Evolutionary conservation across 257 asterid genomes (phyloP).

Genomic region (Nicotiana noctiflora): DNA sequence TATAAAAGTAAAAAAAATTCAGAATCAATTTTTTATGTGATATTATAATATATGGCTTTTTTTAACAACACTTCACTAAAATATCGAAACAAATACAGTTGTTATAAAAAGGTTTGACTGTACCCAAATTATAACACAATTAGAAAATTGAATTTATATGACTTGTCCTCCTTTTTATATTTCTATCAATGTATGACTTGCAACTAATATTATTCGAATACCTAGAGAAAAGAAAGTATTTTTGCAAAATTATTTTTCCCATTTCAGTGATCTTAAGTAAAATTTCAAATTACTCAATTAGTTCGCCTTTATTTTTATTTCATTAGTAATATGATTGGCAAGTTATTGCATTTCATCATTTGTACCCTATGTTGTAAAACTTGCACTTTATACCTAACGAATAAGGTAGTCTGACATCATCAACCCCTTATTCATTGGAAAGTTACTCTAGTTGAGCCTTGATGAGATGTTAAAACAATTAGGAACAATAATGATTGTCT

Average conservation of each 20-base stretch:
- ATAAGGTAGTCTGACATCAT: background rate
- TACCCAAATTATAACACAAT: too few relatives aligned
- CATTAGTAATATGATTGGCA: too few relatives aligned
- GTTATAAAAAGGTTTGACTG: too few relatives aligned
- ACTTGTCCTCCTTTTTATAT: background rate
- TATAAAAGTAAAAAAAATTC: too few relatives aligned
- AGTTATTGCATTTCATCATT: too few relatives aligned
- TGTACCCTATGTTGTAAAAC: too few relatives aligned
- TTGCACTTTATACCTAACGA: background rate
- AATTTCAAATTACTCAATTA: too few relatives aligned
- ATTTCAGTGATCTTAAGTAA: background rate
- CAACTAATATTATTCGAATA: background rate
- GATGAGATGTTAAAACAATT: background rate
- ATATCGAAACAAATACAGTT: too few relatives aligned
- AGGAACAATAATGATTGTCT: background rate
- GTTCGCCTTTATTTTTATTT: too few relatives aligned
- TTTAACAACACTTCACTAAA: too few relatives aligned
- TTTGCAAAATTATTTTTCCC: background rate
- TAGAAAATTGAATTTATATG: background rate
- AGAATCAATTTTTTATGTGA: too few relatives aligned
- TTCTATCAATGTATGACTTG: background rate
- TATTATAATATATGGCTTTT: too few relatives aligned
- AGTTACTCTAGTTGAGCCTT: background rate
- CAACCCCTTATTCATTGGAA: background rate
- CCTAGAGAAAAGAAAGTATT: background rate